Evolutionary conservation across 2,329 filamentous ascomycete species (phyloP).

Genomic region (Thielaviopsis cerberus): DNA sequence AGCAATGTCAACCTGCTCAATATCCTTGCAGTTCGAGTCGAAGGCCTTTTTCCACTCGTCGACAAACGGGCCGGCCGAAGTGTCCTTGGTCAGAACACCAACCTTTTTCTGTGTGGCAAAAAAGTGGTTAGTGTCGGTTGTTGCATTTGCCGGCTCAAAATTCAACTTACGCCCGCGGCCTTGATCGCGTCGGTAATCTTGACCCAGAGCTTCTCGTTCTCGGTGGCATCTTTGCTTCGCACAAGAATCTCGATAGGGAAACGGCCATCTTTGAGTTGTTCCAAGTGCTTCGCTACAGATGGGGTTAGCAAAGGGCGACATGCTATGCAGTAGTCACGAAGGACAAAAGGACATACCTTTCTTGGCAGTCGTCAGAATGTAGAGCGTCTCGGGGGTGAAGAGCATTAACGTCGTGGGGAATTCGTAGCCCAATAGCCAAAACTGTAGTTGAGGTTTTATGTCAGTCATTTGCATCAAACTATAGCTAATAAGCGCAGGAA

Average conservation of each 20-base stretch:
- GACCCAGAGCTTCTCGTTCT: constrained; percentile 79
- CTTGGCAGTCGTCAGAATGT: constrained; percentile 88
- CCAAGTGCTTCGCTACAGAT: constrained; percentile 64
- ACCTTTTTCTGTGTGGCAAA: constrained; percentile 54
- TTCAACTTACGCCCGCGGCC: constrained; percentile 51
- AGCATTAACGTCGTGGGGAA: constrained; percentile 92
- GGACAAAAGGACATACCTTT: constrained; percentile 48
- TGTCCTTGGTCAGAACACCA: constrained; percentile 70
- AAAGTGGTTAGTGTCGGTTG: constrained; percentile 3
- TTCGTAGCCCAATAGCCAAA: constrained; percentile 96
- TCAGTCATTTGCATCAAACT: constrained; percentile 3
- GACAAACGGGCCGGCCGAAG: constrained; percentile 69
- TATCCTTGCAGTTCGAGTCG: constrained; percentile 58
- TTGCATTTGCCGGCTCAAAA: neutral
- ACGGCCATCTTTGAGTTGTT: constrained; percentile 79
- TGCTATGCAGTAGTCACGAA: constrained; percentile 6
- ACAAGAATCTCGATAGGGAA: constrained; percentile 84
- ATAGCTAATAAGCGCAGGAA: too few relatives aligned
- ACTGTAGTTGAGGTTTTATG: constrained; percentile 33
- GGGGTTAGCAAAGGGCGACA: neutral
- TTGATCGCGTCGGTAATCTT: constrained; percentile 77
- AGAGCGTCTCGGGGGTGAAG: constrained; percentile 71
- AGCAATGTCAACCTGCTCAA: constrained; percentile 76
- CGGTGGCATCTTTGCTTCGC: constrained; percentile 73
- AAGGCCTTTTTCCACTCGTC: constrained; percentile 90